Base-by-base conservation (phyloP, 177 flowering plant species). In the Vitis hybrid region DNA sequence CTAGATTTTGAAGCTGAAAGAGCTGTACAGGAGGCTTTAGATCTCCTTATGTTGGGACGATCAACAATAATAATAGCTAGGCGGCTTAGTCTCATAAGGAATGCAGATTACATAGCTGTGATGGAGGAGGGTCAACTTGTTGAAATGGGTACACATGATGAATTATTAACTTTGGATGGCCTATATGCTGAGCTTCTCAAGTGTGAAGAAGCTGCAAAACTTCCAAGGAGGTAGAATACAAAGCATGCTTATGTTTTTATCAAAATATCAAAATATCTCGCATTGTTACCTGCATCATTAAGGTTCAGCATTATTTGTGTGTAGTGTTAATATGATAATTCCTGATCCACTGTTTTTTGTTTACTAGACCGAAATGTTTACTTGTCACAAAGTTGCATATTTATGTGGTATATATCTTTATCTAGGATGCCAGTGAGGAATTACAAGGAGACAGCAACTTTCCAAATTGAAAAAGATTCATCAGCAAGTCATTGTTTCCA, bases 111-210 rank as follows among this genome's bases (percentile, higher is more conserved):
- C 76, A 93, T 95, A 68, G 98, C 97, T 75, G 99, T 93, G 71
- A 91, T 95, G 97, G 97, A 95, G 79, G 97, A 93, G 75, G 99
- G 99, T 31, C 96, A 88, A 67, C 93, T 95, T 67, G 97, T 95
- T 74, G 99, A 95, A 82, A 95, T 90, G 90, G 98, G 99, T 67
- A 93, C 98, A 3, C 99, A 95, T 87, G 99, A 93, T 78, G 98
- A 95, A 73, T 76, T 95, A 69, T 54, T 88, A 63, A 65, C 74
- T 62, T 75, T 82, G 65, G 90, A 88, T 85, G 93, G 98, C 64
- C 80, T 93, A 34, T 93, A 95, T 78, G 90, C 97, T 49, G 98
- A 93, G 76, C 97, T 95, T 75, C 94, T 95, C 20, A 87, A 82
- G 80, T 88, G 89, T 75, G 98, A 93, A 82, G 97, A 95, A 78